Evolutionary conservation across 345 rosid genomes (phyloP).

Genomic region (Gossypium anomalum): DNA sequence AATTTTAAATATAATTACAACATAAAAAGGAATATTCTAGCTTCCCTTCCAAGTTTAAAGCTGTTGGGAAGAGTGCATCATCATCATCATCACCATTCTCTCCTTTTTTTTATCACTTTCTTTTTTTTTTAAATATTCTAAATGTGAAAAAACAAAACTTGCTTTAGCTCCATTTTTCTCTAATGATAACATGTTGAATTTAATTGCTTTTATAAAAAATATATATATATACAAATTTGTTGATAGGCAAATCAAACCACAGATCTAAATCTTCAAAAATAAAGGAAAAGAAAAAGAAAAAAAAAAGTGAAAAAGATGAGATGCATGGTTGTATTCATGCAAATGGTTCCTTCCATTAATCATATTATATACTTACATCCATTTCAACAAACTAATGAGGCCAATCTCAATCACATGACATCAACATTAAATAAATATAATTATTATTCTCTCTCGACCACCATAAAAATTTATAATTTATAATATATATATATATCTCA

Average conservation of each 20-base stretch:
- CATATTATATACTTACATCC: background rate
- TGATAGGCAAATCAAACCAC: background rate
- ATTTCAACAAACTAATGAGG: background rate
- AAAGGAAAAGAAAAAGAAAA: background rate
- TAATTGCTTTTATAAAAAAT: too few species aligned
- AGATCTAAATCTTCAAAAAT: background rate
- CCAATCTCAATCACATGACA: background rate
- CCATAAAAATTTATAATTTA: background rate
- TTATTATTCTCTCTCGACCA: background rate
- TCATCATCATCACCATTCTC: background rate
- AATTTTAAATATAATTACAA: background rate
- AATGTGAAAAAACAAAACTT: background rate
- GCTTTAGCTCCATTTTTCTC: background rate
- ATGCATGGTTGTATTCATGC: background rate
- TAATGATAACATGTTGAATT: background rate
- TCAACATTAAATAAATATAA: background rate
- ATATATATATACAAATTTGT: background rate
- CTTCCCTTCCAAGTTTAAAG: conserved; percentile 17
- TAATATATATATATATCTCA: background rate
- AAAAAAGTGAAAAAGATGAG: background rate
- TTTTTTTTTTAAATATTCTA: background rate
- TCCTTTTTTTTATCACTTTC: background rate
- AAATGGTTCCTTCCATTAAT: background rate
- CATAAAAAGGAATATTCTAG: background rate
- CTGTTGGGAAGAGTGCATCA: background rate